Conservation (phyloP, 306 rosid genomes). For the Pterocarpus santalinus region DNA sequence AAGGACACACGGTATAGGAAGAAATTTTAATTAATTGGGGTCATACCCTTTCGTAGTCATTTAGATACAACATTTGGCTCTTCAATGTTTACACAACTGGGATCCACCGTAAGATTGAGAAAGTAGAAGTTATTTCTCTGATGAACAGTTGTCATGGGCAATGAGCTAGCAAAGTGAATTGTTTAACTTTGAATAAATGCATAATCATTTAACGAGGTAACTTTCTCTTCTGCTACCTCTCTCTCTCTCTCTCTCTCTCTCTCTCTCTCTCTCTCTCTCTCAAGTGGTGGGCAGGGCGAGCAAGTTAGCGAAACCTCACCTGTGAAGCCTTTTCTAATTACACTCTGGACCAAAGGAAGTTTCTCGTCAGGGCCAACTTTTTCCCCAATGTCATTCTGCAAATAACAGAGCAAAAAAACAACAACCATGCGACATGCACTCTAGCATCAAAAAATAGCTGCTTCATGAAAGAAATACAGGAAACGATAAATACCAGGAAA, state of each 20-base stretch:
- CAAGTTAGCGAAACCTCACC: conserved; percentile 58
- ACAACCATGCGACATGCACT: neutral
- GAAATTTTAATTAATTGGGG: neutral
- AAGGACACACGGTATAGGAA: neutral
- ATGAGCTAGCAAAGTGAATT: neutral
- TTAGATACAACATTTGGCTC: neutral
- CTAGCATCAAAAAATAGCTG: conserved; percentile 27
- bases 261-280: too few species aligned
- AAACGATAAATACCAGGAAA: conserved; percentile 54
- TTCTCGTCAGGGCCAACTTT: conserved; percentile 65
- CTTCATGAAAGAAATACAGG: neutral
- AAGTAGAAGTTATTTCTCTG: conserved; percentile 11
- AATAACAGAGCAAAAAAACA: conserved; percentile 34
- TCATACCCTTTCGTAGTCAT: neutral
- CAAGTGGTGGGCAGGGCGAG: too few species aligned
- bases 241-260: too few species aligned
- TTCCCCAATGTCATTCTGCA: conserved; percentile 77
- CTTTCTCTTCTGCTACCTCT: too few species aligned
- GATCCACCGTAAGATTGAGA: conserved; percentile 25
- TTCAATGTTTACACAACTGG: conserved; percentile 2
- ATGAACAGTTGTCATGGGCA: conserved; percentile 11
- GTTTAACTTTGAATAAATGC: conserved; percentile 16
- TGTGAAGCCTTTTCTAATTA: conserved; percentile 68
- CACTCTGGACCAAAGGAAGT: conserved; percentile 63
- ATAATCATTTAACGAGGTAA: neutral